phyloP scores from a whole-genome alignment of 768 basidiomycete species.

The Podaxis carcinomalis region DNA sequence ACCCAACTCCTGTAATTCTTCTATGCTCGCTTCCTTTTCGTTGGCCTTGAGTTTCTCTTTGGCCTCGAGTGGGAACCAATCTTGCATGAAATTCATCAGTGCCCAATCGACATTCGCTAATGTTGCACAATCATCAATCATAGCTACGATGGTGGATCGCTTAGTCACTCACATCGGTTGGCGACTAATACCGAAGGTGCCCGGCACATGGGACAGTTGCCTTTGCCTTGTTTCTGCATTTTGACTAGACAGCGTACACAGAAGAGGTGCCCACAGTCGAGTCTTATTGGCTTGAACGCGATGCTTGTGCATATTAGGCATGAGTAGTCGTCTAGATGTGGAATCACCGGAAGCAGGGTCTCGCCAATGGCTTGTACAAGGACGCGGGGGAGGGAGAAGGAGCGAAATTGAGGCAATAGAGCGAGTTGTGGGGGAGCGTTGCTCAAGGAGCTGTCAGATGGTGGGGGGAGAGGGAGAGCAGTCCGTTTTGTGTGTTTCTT shows the following conservation, averaged over 20 bases:
- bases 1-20: constrained; percentile 66
- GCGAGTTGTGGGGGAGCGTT: constrained; percentile 14
- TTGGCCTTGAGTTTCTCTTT: constrained; percentile 70
- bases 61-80: constrained; percentile 89
- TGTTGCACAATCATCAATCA: constrained; percentile 1
- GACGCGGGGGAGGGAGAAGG: constrained; percentile 28
- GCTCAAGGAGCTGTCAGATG: constrained; percentile 14
- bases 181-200: constrained; percentile 73
- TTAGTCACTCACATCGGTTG: constrained; percentile 55
- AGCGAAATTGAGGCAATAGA: constrained; percentile 11
- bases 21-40: constrained; percentile 66
- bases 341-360: constrained; percentile 76
- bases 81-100: constrained; percentile 79
- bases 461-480: constrained; percentile 71
- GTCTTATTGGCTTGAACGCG: constrained; percentile 88
- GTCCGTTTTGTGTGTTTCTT: constrained; percentile 95
- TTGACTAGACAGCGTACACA: constrained; percentile 82
- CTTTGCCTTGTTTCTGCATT: constrained; percentile 79
- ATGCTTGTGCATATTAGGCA: constrained; percentile 88
- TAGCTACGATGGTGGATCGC: neutral
- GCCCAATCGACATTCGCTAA: constrained; percentile 78
- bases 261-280: constrained; percentile 77
- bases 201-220: constrained; percentile 82
- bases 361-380: constrained; percentile 82
- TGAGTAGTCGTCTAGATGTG: constrained; percentile 77